Evolutionary conservation across 805 yeast genomes (phyloP).

Genomic region (Candida jianshihensis): DNA sequence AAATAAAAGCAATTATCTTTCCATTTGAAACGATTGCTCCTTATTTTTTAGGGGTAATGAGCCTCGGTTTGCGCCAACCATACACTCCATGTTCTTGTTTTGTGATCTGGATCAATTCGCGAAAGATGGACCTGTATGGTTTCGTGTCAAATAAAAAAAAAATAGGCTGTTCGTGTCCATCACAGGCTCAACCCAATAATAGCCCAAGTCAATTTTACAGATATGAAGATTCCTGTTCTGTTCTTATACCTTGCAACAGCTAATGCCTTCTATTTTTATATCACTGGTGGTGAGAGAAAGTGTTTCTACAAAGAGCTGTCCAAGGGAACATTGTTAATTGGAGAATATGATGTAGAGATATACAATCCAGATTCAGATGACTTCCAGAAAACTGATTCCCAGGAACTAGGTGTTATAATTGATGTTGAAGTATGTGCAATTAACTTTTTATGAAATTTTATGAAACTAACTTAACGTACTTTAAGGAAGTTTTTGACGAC

Average conservation of each 20-base stretch:
- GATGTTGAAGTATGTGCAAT: conserved; percentile 32
- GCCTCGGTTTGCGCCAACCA: too few species aligned
- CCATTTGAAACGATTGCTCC: too few species aligned
- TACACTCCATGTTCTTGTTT: too few species aligned
- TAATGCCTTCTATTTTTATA: conserved; percentile 41
- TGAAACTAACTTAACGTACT: conserved; percentile 8
- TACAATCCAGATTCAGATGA: conserved; percentile 29
- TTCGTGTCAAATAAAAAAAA: too few species aligned
- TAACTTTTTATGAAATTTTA: not conserved
- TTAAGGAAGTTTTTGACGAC: conserved; percentile 62
- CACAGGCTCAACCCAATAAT: too few species aligned
- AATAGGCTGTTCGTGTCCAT: too few species aligned
- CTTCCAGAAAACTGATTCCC: conserved; percentile 28
- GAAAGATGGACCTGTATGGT: too few species aligned
- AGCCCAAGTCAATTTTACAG: too few species aligned
- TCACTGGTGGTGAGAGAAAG: conserved; percentile 42
- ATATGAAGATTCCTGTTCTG: not conserved
- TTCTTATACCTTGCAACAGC: conserved; percentile 20
- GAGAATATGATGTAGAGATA: conserved; percentile 42
- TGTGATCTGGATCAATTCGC: too few species aligned
- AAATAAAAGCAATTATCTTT: too few species aligned
- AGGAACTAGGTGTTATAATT: conserved; percentile 32
- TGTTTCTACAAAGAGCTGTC: conserved; percentile 54
- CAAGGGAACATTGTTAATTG: conserved; percentile 41
- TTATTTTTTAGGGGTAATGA: too few species aligned